These are phyloP conservation scores for barley (Hordeum vulgare) DNA, from an alignment of 176 grass and related monocot genomes.

Conservation along the genomic window MorexV3_pseudomolecules_assembly NC_058522.1:529510529-529511028, in stretches of 20 bases:
- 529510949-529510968: background rate
- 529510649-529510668: background rate
- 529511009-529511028: slow-evolving; percentile 99
- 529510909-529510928: background rate
- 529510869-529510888: slow-evolving; percentile 11
- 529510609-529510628: background rate
- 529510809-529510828: background rate
- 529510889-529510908: background rate
- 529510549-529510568: background rate
- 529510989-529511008: slow-evolving; percentile 23
- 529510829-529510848: background rate
- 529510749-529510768: background rate
- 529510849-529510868: background rate
- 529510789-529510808: background rate
- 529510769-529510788: background rate
- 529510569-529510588: background rate
- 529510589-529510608: background rate
- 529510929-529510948: background rate
- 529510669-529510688: background rate
- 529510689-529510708: background rate
- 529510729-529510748: background rate
- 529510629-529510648: background rate
- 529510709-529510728: background rate
- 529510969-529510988: background rate
- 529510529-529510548: slow-evolving; percentile 25